phyloP scores from a whole-genome alignment of 1,284 basidiomycete genomes.

The Cryptococcus sp. region DNA sequence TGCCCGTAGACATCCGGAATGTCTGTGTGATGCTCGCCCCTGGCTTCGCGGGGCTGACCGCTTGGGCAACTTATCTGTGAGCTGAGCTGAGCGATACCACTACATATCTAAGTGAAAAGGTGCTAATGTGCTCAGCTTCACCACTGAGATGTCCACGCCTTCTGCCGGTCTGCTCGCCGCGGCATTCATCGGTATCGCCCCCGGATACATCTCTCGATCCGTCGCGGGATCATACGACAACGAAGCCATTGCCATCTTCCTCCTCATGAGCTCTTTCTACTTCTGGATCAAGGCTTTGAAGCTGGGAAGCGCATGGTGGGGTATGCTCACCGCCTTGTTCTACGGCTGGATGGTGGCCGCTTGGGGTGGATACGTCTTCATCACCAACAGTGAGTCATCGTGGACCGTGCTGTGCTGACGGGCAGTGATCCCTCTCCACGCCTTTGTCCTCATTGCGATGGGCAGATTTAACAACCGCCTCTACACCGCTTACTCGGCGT shows the following conservation, averaged over 20 bases:
- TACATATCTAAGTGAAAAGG: not conserved
- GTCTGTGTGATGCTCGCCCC: slow-evolving; percentile 96
- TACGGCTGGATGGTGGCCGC: slow-evolving; percentile 99
- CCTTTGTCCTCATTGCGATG: slow-evolving; percentile 90
- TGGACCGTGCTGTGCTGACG: slow-evolving; percentile 2
- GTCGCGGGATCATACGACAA: slow-evolving; percentile 99
- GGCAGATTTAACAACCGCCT: slow-evolving; percentile 91
- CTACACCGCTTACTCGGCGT: slow-evolving; percentile 94
- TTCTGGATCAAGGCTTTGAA: slow-evolving; percentile 97
- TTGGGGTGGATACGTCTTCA: slow-evolving; percentile 99
- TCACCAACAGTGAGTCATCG: slow-evolving; percentile 77
- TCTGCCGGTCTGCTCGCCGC: slow-evolving; percentile 94
- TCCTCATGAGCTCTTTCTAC: slow-evolving; percentile 99
- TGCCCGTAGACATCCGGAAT: slow-evolving; percentile 97
- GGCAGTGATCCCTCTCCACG: slow-evolving; percentile 88
- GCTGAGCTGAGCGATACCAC: slow-evolving; percentile 33
- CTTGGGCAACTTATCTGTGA: slow-evolving; percentile 95
- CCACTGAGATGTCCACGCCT: slow-evolving; percentile 89
- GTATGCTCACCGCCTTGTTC: slow-evolving; percentile 87
- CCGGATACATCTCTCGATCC: slow-evolving; percentile 94
- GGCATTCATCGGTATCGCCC: slow-evolving; percentile 97
- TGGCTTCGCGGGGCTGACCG: slow-evolving; percentile 93
- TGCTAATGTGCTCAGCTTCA: slow-evolving; percentile 65
- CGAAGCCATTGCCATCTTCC: slow-evolving; percentile 99
- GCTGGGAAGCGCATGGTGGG: slow-evolving; percentile 87